Evolutionary conservation across 1,139 yeast genomes (phyloP).

Genomic region (Diutina siamensis): DNA sequence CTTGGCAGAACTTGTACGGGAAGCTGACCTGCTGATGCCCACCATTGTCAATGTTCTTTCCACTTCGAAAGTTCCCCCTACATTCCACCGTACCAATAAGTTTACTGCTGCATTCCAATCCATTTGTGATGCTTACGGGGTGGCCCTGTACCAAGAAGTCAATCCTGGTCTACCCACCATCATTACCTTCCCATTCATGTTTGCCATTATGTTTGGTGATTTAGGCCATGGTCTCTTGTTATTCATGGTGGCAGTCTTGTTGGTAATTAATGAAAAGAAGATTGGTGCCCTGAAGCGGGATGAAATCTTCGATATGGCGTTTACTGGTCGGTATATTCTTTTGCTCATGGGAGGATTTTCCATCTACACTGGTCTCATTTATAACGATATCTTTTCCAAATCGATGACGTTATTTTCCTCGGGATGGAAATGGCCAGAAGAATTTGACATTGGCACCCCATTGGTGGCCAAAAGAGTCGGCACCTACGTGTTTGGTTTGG

Average conservation of each 20-base stretch:
- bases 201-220: constrained; percentile 99
- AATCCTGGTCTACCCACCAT: constrained; percentile 94
- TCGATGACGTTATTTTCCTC: constrained; percentile 77
- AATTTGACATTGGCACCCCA: constrained; percentile 49
- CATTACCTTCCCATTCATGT: constrained; percentile 96
- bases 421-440: constrained; percentile 88
- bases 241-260: constrained; percentile 53
- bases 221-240: constrained; percentile 88
- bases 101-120: constrained; percentile 86
- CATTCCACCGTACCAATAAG: constrained; percentile 83
- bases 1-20: constrained; percentile 11
- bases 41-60: constrained; percentile 71
- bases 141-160: constrained; percentile 88
- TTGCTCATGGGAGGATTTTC: constrained; percentile 88
- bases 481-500: constrained; percentile 74
- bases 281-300: constrained; percentile 66
- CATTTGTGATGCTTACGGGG: constrained; percentile 91
- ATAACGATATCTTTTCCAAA: constrained; percentile 87
- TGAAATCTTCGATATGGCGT: constrained; percentile 96
- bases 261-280: constrained; percentile 58
- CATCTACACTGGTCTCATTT: constrained; percentile 84
- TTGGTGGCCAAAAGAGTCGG: constrained; percentile 55
- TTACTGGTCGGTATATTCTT: constrained; percentile 78
- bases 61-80: constrained; percentile 85
- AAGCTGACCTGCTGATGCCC: constrained; percentile 31